Evolutionary conservation across 2,329 filamentous ascomycete genomes (phyloP), one percentile per base, ranked within the genome.

Genomic region (Fusarium bactridioides): DNA sequence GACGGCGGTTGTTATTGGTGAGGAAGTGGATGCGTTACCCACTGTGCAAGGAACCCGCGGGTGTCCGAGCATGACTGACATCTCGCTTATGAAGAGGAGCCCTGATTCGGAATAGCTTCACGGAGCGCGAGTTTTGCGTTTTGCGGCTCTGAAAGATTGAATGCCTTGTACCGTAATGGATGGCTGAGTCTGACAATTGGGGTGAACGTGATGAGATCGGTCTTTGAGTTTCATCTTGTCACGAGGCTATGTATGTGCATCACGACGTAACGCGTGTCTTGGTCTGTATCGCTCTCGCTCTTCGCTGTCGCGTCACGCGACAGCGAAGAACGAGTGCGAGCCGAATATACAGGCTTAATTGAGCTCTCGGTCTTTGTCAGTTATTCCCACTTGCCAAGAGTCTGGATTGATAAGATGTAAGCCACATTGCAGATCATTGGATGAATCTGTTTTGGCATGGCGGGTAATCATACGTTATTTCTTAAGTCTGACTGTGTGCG

Each of bases 1-100:
- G 41, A 16, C 47, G 66, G 45, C 9, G 31, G 10, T 15, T 51
- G 31, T 31, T 11, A 61, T 57, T 59, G 50, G 51, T 13, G 13
- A 25, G 41, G 10, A 16, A 25, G 61, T 60, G 68, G 50, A 41
- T 33, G 31, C 9, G 12, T 5, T 45, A 37, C 23, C 66, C 62
- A 57, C 62, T 62, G 18, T 9, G 1, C 8, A 54, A 27, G 45
- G 67, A 23, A 21, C 27, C 71, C 71, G 70, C 70, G 70, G 71
- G n/a, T 7, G 48, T 2, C 71, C 63, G 64, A 66, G 53, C 56
- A 41, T 7, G 37, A 50, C 23, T 61, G 55, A 67, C 64, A 23
- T n/a, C 41, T 67, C 64, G 64, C 63, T 67, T 67, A 54, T 62
- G 47, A 45, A 10, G 25, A 68, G 64, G 15, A 51, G 43, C 27